Conservation (phyloP, 345 rosid species). For the Acer saccharum region DNA sequence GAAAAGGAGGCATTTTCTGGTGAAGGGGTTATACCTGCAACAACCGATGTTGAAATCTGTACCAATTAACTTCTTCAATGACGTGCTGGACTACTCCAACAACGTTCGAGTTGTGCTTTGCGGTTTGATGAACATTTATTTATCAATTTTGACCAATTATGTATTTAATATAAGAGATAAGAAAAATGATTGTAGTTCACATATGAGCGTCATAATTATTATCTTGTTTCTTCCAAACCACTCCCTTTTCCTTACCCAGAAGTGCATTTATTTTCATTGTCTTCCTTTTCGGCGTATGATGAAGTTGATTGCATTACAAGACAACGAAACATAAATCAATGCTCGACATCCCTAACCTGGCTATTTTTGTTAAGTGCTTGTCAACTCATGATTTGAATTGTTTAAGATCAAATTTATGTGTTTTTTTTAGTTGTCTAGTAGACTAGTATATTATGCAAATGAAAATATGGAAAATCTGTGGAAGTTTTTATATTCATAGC, state of each 20-base stretch:
- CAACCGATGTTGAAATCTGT: slow-evolving; percentile 5
- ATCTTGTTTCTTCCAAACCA: neutral
- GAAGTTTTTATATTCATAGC: neutral
- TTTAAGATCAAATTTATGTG: neutral
- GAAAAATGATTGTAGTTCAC: neutral
- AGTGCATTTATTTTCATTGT: neutral
- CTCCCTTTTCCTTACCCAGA: neutral
- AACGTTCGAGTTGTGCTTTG: neutral
- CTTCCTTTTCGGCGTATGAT: neutral
- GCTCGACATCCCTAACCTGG: too few relatives aligned
- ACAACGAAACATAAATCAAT: too few relatives aligned
- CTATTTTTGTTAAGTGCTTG: too few relatives aligned
- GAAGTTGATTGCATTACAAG: neutral
- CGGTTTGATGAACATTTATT: neutral
- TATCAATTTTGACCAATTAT: slow-evolving; percentile 18
- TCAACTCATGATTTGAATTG: too few relatives aligned
- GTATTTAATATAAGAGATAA: neutral
- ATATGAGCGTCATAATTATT: neutral
- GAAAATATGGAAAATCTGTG: neutral
- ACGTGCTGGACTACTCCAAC: neutral
- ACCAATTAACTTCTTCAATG: neutral
- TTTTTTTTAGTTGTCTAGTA: neutral
- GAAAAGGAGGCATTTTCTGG: slow-evolving; percentile 5
- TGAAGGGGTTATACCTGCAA: slow-evolving; percentile 8
- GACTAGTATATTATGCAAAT: neutral